A percentile compares a stretch with the other conserved stretches of the same genome.
These are phyloP conservation scores for Triticum dicoccoides DNA, from an alignment of 176 grass and related monocot genomes.

Conservation along the genomic window DNA sequence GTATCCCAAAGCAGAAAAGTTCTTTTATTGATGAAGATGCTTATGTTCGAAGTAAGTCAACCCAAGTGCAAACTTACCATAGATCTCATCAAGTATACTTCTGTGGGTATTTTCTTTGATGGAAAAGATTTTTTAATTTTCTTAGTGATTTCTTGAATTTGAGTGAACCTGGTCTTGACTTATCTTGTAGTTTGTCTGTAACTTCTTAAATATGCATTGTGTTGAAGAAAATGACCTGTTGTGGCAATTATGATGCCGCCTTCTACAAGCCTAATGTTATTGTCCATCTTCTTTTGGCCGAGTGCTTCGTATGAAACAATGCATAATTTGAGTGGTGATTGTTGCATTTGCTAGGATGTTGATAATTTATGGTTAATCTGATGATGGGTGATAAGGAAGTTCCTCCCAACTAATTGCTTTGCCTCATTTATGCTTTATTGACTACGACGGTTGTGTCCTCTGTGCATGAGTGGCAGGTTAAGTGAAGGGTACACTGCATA, in stretches of 20 bases:
- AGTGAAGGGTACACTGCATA: slow-evolving; percentile 29
- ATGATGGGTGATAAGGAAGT: slow-evolving; percentile 14
- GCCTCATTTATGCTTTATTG: slow-evolving; percentile 32
- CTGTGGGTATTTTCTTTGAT: not conserved
- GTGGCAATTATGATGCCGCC: not conserved
- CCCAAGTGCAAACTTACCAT: not conserved
- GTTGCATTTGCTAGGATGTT: slow-evolving; percentile 23
- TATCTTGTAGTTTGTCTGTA: not conserved
- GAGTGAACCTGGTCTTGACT: not conserved
- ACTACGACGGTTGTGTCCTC: slow-evolving; percentile 10
- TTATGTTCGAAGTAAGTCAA: not conserved
- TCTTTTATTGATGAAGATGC: not conserved
- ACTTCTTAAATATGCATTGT: slow-evolving; percentile 6
- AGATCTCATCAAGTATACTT: not conserved
- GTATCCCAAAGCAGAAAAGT: not conserved
- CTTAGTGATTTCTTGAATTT: not conserved
- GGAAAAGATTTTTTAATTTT: not conserved
- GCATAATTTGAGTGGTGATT: not conserved
- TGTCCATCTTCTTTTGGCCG: not conserved
- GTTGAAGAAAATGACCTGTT: not conserved
- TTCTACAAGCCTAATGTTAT: not conserved
- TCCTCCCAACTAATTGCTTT: slow-evolving; percentile 28
- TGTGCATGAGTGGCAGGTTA: slow-evolving; percentile 32
- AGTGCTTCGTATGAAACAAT: not conserved
- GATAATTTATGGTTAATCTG: slow-evolving; percentile 19